A percentile compares a stretch with the other conserved stretches of the same genome.
phyloP scores from a whole-genome alignment of 2,329 filamentous ascomycete species.

The Clarireedia monteithiana region DNA sequence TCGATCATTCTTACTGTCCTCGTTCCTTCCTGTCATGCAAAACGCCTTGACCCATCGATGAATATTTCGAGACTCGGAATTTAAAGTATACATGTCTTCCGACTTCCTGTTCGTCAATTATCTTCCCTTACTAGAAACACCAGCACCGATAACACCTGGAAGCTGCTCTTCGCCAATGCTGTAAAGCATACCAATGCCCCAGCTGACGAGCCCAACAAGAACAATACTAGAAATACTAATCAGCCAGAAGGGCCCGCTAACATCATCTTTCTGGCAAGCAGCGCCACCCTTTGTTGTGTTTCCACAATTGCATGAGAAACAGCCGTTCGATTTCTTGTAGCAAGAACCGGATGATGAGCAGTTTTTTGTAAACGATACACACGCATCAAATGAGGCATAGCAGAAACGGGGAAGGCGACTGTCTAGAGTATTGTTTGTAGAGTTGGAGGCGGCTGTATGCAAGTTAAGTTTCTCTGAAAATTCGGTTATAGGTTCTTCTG shows the following conservation, averaged over 20 bases:
- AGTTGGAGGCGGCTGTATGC: conserved; percentile 6
- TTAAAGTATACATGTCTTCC: conserved; percentile 7
- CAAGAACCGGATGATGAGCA: conserved; percentile 82
- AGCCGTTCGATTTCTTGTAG: conserved; percentile 50
- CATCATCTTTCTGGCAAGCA: conserved; percentile 84
- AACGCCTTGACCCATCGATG: conserved; percentile 4
- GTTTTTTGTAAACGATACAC: conserved; percentile 60
- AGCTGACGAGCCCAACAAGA: conserved; percentile 58
- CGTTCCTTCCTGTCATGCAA: not conserved
- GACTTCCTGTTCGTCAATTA: conserved; percentile 7
- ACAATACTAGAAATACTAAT: conserved; percentile 67
- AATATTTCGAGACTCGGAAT: not conserved
- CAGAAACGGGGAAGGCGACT: conserved; percentile 47
- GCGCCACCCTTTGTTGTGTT: conserved; percentile 48
- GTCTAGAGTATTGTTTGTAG: conserved; percentile 11
- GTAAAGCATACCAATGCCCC: conserved; percentile 71
- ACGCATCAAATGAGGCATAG: conserved; percentile 63
- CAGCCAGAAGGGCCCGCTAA: conserved; percentile 84
- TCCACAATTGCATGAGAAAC: conserved; percentile 71
- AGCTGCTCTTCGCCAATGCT: conserved; percentile 80
- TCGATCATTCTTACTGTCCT: not conserved
- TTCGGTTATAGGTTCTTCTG: conserved; percentile 25
- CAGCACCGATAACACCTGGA: conserved; percentile 92
- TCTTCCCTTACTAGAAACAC: conserved; percentile 62
- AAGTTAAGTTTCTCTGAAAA: conserved; percentile 8